Base-by-base conservation (phyloP, 2,329 filamentous ascomycete genomes). In the Colletotrichum lentis region DNA sequence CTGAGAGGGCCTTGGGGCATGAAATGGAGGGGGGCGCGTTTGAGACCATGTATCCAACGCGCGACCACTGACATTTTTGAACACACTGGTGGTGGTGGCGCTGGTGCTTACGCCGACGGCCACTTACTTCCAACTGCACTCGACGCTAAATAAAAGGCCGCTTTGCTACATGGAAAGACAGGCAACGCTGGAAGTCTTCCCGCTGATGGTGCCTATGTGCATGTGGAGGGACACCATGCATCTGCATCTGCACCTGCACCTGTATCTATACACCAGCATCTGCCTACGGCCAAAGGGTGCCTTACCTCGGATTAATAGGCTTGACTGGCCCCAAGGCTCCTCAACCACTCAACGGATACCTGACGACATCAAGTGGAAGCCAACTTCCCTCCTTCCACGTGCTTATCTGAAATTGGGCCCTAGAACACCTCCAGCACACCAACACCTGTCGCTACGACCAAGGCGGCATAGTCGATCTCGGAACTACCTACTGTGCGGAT, bases 11-110 rank as follows among this genome's bases (percentile, higher is more conserved):
- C 41, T 27, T 20, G 39, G 39, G 44, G 57, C 52, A 57, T 52
- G 50, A 55, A 52, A 50, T 60, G 55, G 65, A 53, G 62, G 65
- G 24, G 66, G 55, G 47, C 46, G 39, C 61, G 66, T 69, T 66
- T 69, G 66, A 69, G 66, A 64, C 62, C 49, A 65, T 63, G 62
- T 65, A 50, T 35, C 46, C 49, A 43, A 54, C 24, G 46, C 46
- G 56, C n/a, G 43, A 37, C 31, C 56, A 59, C 56, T 49, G 56
- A 50, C 46, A n/a, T n/a, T 46, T 60, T 41, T 39, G 43, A 50
- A 60, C 52, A 60, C 43, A 58, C 43, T 16, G 41, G 43, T 37
- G 27, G n/a, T 46, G 27, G 14, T 22, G n/a, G 20, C 20, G 18
- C 41, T 53, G 16, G 56, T 39, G 27, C 14, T 37, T 37, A 16